Evolutionary conservation across 2,329 filamentous ascomycete species (phyloP), one percentile per base, ranked within the genome.

Genomic region (Sporothrix protearum): DNA sequence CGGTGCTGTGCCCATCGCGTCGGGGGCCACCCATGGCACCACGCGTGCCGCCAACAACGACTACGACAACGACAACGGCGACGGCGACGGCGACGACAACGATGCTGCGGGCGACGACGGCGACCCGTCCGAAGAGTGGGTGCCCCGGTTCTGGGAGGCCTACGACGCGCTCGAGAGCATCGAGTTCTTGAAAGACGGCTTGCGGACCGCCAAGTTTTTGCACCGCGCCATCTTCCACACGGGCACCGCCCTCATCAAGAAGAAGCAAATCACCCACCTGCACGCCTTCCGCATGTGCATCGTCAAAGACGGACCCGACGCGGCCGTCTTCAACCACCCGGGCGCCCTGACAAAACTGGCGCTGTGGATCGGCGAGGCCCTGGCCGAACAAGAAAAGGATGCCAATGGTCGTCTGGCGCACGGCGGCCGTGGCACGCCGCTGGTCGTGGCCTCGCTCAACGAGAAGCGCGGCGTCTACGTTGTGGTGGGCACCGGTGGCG

Each of bases 251-350:
- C 85, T 99, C 36, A 92, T 99, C 73, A 92, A 93, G 75, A 99
- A 99, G 82, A 91, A 92, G 72, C 94, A 97, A 77, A 97, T 99
- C 78, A 92, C 93, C 49, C 94, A 97, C 79, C 85, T 99, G 19
- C 89, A 93, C 64, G 92, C 95, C 0, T 99, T 98, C 80, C 92
- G 96, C 67, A 94, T 99, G 86, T 96, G 92, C 45, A 92, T 98
- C 3, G 94, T 99, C 76, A 97, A 96, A 79, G 96, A 98, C 77
- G 94, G 95, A 0, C 93, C 94, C 0, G 96, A 98, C 76, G 91
- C 97, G 0, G 83, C 87, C n/a, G 86, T 98, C 12, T 99, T 99
- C 81, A 94, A 91, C 0, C 95, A 98, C 77, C 94, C 96, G 0
- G 93, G 94, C 6, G 96, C 96, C 1, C 83, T 99, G 30, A 97